phyloP scores from a whole-genome alignment of 805 yeast species.

The Metschnikowia picachoensis region DNA sequence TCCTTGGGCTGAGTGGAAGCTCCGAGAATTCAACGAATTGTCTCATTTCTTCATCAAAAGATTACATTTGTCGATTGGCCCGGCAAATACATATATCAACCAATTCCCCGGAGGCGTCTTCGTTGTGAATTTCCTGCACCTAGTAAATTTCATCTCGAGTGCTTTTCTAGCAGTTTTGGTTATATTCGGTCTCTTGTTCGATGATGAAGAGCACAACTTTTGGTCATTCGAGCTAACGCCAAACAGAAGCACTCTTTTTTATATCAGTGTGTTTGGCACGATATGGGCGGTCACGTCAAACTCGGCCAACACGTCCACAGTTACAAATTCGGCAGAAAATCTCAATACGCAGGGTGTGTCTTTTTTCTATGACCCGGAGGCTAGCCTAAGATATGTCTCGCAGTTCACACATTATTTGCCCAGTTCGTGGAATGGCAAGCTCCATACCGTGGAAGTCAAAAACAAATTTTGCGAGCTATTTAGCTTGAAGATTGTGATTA shows the following conservation, averaged over 20 bases:
- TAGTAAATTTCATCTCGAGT: slow-evolving; percentile 66
- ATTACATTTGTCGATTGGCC: slow-evolving; percentile 67
- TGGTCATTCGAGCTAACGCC: slow-evolving; percentile 83
- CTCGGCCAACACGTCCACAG: slow-evolving; percentile 37
- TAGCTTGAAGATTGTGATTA: slow-evolving; percentile 65
- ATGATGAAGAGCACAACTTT: slow-evolving; percentile 76
- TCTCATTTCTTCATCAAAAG: slow-evolving; percentile 84
- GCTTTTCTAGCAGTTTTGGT: slow-evolving; percentile 81
- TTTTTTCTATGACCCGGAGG: slow-evolving; percentile 87
- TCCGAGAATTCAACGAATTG: slow-evolving; percentile 90
- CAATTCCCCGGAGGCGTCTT: slow-evolving; percentile 82
- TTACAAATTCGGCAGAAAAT: slow-evolving; percentile 22
- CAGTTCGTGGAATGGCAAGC: slow-evolving; percentile 74
- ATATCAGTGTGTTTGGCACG: slow-evolving; percentile 84
- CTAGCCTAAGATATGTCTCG: slow-evolving; percentile 72
- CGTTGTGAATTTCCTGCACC: slow-evolving; percentile 33
- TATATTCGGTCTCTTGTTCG: slow-evolving; percentile 63
- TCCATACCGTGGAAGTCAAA: slow-evolving; percentile 83
- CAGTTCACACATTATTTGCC: slow-evolving; percentile 92
- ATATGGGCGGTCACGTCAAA: slow-evolving; percentile 80
- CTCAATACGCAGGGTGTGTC: slow-evolving; percentile 24
- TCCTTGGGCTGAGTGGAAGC: slow-evolving; percentile 92
- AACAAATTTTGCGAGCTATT: slow-evolving; percentile 76
- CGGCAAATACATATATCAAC: slow-evolving; percentile 79
- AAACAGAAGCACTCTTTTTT: slow-evolving; percentile 79